A percentile compares a stretch with the other conserved stretches of the same genome.
phyloP scores from a whole-genome alignment of 2,329 filamentous ascomycete species.

The Epichloe aotearoae region DNA sequence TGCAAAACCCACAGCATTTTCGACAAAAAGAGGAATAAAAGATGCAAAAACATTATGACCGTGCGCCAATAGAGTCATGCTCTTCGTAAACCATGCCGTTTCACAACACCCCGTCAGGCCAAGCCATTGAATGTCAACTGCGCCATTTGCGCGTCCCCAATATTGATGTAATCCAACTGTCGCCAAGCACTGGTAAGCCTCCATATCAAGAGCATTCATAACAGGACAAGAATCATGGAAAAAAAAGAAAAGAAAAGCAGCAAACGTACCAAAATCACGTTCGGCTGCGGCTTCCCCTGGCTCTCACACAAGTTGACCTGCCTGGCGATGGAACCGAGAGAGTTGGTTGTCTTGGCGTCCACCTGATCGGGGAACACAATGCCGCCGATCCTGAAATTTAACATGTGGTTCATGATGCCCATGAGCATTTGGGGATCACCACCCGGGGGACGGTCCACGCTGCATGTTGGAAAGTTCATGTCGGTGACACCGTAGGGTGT shows the following conservation, averaged over 20 bases:
- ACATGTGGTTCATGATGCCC: slow-evolving; percentile 30
- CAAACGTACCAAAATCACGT: slow-evolving; percentile 20
- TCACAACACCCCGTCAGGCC: slow-evolving; percentile 6
- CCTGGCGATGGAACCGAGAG: slow-evolving; percentile 16
- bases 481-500: slow-evolving; percentile 54
- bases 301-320: slow-evolving; percentile 17
- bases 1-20: background rate
- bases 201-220: slow-evolving; percentile 4
- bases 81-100: background rate
- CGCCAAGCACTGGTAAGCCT: slow-evolving; percentile 3
- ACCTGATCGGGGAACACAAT: slow-evolving; percentile 22
- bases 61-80: background rate
- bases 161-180: slow-evolving; percentile 30
- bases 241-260: background rate
- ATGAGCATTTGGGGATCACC: slow-evolving; percentile 26
- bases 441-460: slow-evolving; percentile 44
- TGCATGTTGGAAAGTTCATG: slow-evolving; percentile 48
- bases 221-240: background rate
- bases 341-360: slow-evolving; percentile 22
- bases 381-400: slow-evolving; percentile 17
- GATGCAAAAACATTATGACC: background rate
- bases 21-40: background rate
- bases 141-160: slow-evolving; percentile 25
- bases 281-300: slow-evolving; percentile 14
- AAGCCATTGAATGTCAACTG: slow-evolving; percentile 26